These are phyloP conservation scores for Neurospora pannonica DNA, from an alignment of 495 filamentous ascomycete genomes.

Conservation along the genomic window DNA sequence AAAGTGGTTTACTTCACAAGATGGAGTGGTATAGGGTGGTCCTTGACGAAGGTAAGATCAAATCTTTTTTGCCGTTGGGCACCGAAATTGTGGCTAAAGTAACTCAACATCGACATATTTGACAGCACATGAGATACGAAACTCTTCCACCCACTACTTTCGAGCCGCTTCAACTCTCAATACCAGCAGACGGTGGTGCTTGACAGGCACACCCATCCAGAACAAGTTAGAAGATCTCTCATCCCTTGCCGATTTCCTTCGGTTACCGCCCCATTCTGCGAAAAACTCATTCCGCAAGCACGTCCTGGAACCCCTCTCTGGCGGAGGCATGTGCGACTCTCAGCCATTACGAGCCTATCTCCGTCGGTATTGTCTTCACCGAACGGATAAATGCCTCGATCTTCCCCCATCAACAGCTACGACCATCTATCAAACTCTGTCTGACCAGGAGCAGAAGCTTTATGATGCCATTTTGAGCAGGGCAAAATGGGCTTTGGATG, in stretches of 20 bases:
- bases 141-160: slow-evolving; percentile 3
- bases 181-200: slow-evolving; percentile 32
- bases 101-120: neutral
- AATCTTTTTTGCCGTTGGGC: no score
- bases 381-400: neutral
- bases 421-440: neutral
- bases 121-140: slow-evolving; percentile 13
- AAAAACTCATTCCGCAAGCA: neutral
- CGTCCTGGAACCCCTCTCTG: neutral
- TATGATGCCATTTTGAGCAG: neutral
- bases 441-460: neutral
- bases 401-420: neutral
- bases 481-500: neutral
- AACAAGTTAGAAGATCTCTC: slow-evolving; percentile 42
- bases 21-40: slow-evolving; percentile 9
- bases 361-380: neutral
- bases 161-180: slow-evolving; percentile 14
- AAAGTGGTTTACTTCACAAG: slow-evolving; percentile 2
- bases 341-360: neutral
- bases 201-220: slow-evolving; percentile 43
- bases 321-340: neutral
- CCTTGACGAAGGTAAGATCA: slow-evolving; percentile 8
- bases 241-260: slow-evolving; percentile 38
- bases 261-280: slow-evolving; percentile 22
- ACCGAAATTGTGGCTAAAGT: neutral